Conservation (phyloP, 441 rosid genomes). For the Jatropha podagrica region DNA sequence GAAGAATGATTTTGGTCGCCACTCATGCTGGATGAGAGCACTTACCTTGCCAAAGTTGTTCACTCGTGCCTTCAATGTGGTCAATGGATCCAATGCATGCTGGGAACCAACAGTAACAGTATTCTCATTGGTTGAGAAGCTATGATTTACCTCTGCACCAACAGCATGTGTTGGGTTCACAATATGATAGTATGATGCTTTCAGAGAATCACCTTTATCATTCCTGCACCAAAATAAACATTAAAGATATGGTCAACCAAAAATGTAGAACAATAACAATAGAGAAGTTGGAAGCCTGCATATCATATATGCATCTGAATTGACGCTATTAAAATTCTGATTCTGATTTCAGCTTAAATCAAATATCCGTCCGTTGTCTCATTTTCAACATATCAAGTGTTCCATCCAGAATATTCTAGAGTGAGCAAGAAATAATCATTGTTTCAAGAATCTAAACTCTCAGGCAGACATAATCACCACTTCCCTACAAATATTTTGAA, state of each 20-base stretch:
- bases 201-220: conserved; percentile 67
- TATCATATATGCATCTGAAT: background rate
- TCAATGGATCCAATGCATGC: conserved; percentile 72
- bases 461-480: background rate
- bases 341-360: background rate
- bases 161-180: conserved; percentile 63
- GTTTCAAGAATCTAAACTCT: background rate
- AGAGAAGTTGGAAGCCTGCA: background rate
- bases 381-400: background rate
- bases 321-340: background rate
- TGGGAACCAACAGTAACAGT: conserved; percentile 78
- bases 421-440: background rate
- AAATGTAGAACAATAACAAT: background rate
- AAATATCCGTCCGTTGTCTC: background rate
- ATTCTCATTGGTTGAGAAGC: conserved; percentile 71
- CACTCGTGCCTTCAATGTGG: conserved; percentile 63
- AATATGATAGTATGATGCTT: conserved; percentile 70
- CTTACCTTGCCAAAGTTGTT: conserved; percentile 74
- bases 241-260: background rate
- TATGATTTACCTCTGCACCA: conserved; percentile 77
- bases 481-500: background rate
- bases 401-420: background rate
- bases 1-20: conserved; percentile 80
- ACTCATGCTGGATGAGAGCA: conserved; percentile 89
- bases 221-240: conserved; percentile 48